Base-by-base conservation (phyloP, 352 stramenopile species). In the Aphanomyces euteiches region DNA sequence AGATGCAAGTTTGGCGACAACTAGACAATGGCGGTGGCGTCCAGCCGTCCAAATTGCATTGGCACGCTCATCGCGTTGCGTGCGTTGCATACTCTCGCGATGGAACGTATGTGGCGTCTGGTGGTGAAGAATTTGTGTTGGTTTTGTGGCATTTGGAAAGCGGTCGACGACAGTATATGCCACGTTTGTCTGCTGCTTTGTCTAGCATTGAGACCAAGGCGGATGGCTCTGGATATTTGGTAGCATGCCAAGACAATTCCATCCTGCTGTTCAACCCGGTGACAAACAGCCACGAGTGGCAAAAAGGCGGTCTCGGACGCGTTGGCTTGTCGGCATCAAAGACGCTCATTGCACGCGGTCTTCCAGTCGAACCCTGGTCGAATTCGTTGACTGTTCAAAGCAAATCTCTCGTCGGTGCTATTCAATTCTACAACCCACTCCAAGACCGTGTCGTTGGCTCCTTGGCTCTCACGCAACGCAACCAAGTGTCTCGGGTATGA, bases 81-180 rank as follows among this genome's bases (percentile, higher is more conserved):
- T 90, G 81, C 41, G 38, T 96, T 3, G 73, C 77, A 56, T 96
- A 93, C 79, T 87, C 85, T 36, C 79, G 70, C 39, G 78, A 96
- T 66, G 87, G 88, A 47, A 79, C 87, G 38, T 92, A 85, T 63
- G 66, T 96, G 17, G 50, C 95, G 10, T 95, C 85, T 0, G 89
- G 89, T 7, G 89, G 89, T 50, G 83, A 96, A 41, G 89, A 96
- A 70, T 89, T 83, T 68, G 88, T 96, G 57, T 69, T 96, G 19
- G 85, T 96, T 19, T 85, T 87, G 40, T 96, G 89, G 88, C 85
- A 96, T 38, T 54, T 96, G 17, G 85, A 90, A 66, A 83, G 86
- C 2, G 87, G 88, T 17, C 82, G 81, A 19, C 82, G 84, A 7
- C 75, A 83, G 5, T 94, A 95, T 71, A 56, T 95, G 56, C 89